These are phyloP conservation scores for Tolypocladium tropicale DNA, from an alignment of 2,329 filamentous ascomycete genomes.

Conservation along the genomic window DNA sequence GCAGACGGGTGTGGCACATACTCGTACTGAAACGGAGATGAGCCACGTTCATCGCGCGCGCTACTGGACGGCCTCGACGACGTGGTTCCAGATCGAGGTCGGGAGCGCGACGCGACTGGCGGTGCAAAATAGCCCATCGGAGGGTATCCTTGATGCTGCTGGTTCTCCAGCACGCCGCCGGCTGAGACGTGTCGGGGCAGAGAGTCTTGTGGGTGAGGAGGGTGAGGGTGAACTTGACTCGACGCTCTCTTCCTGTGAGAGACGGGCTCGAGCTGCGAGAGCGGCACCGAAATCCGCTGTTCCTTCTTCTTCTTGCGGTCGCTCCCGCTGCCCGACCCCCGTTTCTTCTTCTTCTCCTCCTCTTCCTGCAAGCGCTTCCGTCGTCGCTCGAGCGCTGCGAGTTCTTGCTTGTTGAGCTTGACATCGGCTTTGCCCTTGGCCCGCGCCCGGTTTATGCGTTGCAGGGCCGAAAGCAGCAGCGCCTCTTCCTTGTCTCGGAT, in stretches of 20 bases:
- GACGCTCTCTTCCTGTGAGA: conserved; percentile 24
- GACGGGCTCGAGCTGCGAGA: conserved; percentile 38
- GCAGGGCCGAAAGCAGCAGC: conserved; percentile 67
- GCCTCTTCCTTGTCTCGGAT: conserved; percentile 60
- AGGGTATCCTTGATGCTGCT: conserved; percentile 27
- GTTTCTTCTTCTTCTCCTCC: conserved; percentile 56
- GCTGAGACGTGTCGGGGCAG: conserved; percentile 27
- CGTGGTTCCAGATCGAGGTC: conserved; percentile 30
- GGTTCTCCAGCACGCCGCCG: conserved; percentile 23
- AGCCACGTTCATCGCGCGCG: conserved; percentile 22
- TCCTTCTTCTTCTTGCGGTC: conserved; percentile 30
- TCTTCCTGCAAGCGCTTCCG: conserved; percentile 47
- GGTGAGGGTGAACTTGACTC: conserved; percentile 10
- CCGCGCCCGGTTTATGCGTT: conserved; percentile 70
- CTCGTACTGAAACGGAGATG: conserved; percentile 35
- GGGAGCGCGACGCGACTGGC: conserved; percentile 28
- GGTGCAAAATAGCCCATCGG: conserved; percentile 43
- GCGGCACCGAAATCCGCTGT: conserved; percentile 40
- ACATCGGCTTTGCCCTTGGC: conserved; percentile 69
- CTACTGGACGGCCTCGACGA: conserved; percentile 26
- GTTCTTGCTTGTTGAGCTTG: conserved; percentile 67
- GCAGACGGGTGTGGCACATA: conserved; percentile 26
- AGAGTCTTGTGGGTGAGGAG: conserved; percentile 20
- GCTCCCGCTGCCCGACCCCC: conserved; percentile 27
- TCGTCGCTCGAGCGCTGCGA: conserved; percentile 67